Percentiles rank a stretch among this genome's conserved stretches.
These are phyloP conservation scores for Rossbeevera mucosa DNA, from an alignment of 768 basidiomycete species.

Conservation along the genomic window DNA sequence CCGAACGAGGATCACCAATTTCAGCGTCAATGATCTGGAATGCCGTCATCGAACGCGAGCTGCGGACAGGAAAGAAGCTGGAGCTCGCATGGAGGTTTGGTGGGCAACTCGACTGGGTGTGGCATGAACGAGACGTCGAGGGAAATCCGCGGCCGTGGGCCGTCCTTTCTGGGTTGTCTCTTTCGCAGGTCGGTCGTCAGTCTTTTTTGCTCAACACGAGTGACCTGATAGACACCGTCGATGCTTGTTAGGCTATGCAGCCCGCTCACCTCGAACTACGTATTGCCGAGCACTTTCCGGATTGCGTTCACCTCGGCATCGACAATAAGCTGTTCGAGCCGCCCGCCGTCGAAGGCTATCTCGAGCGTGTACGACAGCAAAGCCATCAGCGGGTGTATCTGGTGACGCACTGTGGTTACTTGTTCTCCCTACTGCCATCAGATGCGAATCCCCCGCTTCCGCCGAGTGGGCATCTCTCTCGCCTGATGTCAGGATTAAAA, in stretches of 20 bases:
- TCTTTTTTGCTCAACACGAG: not conserved
- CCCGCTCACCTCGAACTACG: conserved; percentile 69
- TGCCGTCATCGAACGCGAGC: conserved; percentile 49
- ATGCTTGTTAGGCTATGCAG: conserved; percentile 30
- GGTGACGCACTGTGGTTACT: conserved; percentile 62
- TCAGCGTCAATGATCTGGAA: conserved; percentile 49
- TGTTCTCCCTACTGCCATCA: conserved; percentile 54
- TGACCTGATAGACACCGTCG: conserved; percentile 12
- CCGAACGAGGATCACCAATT: conserved; percentile 28
- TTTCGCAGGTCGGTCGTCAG: conserved; percentile 53
- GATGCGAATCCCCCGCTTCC: conserved; percentile 67
- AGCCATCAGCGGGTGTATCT: conserved; percentile 62
- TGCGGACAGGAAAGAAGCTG: conserved; percentile 53
- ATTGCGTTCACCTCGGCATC: conserved; percentile 34
- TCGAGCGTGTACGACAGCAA: conserved; percentile 64
- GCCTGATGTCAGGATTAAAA: conserved; percentile 27
- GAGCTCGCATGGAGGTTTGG: conserved; percentile 76
- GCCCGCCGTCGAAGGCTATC: conserved; percentile 79
- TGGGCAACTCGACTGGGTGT: conserved; percentile 82
- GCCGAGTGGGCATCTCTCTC: conserved; percentile 45
- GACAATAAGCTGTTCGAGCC: conserved; percentile 63
- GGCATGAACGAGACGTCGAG: conserved; percentile 62
- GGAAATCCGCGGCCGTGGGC: conserved; percentile 64
- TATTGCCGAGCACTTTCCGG: conserved; percentile 63
- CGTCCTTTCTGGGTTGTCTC: conserved; percentile 69